These are phyloP conservation scores for Hemileccinum impolitum DNA, from an alignment of 768 basidiomycete species.

Conservation along the genomic window DNA sequence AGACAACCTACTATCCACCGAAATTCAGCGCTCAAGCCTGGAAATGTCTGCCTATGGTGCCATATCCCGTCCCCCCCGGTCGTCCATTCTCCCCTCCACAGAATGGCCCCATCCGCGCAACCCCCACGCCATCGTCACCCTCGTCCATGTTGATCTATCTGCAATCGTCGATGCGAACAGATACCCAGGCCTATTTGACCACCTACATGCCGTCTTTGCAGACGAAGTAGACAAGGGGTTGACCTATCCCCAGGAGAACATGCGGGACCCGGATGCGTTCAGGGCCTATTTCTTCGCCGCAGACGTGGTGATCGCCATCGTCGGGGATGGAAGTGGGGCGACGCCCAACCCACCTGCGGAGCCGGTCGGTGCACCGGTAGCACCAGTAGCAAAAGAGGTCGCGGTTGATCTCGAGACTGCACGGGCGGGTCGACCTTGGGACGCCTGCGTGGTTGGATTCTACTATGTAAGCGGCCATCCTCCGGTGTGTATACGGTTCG, in stretches of 20 bases:
- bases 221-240: constrained; percentile 69
- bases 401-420: constrained; percentile 39
- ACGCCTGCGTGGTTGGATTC: constrained; percentile 68
- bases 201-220: constrained; percentile 63
- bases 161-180: constrained; percentile 13
- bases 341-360: background rate
- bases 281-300: constrained; percentile 73
- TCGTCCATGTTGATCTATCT: constrained; percentile 38
- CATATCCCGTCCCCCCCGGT: constrained; percentile 36
- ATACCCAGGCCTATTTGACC: constrained; percentile 52
- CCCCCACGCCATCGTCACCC: constrained; percentile 18
- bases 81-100: constrained; percentile 42
- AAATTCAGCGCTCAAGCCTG: background rate
- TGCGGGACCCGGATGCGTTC: constrained; percentile 53
- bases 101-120: constrained; percentile 40
- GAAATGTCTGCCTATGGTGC: constrained; percentile 74
- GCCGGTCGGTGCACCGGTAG: background rate
- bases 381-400: constrained; percentile 14
- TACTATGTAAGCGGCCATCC: constrained; percentile 59
- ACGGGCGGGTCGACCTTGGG: constrained; percentile 55
- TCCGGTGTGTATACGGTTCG: background rate
- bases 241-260: constrained; percentile 84
- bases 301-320: constrained; percentile 71
- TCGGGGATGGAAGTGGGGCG: constrained; percentile 12
- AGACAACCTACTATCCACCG: background rate